phyloP scores from a whole-genome alignment of 495 filamentous ascomycete genomes.

The Podospora appendiculata region DNA sequence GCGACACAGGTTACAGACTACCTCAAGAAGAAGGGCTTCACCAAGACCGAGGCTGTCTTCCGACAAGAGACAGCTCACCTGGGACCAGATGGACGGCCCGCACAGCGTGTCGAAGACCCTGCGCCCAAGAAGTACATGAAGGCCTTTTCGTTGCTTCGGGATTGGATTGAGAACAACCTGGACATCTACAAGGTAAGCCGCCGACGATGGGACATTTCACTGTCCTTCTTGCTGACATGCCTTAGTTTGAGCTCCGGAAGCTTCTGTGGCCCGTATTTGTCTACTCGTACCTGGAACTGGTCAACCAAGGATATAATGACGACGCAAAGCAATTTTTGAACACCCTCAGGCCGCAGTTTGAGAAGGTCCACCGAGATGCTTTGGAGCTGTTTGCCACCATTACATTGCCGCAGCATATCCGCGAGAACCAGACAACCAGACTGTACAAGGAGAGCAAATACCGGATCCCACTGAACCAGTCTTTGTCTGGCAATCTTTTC shows the following conservation, averaged over 20 bases:
- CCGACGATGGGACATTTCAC: no score
- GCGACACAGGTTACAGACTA: slow-evolving; percentile 80
- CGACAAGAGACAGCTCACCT: slow-evolving; percentile 73
- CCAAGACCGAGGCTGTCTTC: slow-evolving; percentile 84
- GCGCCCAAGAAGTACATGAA: slow-evolving; percentile 67
- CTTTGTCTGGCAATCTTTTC: slow-evolving; percentile 69
- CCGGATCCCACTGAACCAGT: slow-evolving; percentile 72
- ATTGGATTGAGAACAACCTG: slow-evolving; percentile 82
- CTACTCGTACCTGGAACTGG: slow-evolving; percentile 79
- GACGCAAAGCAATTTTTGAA: slow-evolving; percentile 68
- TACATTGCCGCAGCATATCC: slow-evolving; percentile 66
- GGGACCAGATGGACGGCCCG: slow-evolving; percentile 66
- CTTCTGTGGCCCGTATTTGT: slow-evolving; percentile 90
- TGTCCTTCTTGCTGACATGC: slow-evolving; percentile 18
- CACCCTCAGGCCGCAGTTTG: slow-evolving; percentile 58
- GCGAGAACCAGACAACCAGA: slow-evolving; percentile 60
- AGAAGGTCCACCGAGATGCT: slow-evolving; percentile 68
- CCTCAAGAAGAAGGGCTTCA: slow-evolving; percentile 91
- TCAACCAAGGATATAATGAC: slow-evolving; percentile 60
- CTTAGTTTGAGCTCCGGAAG: slow-evolving; percentile 74
- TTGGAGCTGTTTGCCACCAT: slow-evolving; percentile 60
- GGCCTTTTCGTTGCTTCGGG: slow-evolving; percentile 63
- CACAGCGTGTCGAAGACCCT: slow-evolving; percentile 56
- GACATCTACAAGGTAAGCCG: slow-evolving; percentile 79
- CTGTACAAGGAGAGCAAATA: slow-evolving; percentile 81